Evolutionary conservation across 148 eudicot species (phyloP).

Genomic region (Heliamphora exappendiculata): DNA sequence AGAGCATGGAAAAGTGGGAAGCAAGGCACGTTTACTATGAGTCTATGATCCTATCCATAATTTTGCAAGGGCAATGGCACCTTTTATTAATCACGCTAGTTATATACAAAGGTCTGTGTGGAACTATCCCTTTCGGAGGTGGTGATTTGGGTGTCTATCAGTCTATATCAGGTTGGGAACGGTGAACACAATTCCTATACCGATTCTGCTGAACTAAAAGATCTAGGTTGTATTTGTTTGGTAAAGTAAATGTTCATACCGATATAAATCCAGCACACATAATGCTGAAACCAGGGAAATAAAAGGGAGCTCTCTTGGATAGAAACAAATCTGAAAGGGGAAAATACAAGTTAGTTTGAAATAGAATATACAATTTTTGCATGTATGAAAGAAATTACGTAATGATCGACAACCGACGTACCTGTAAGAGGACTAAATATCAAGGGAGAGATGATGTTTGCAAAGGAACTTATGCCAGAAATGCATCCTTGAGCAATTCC

Average conservation of each 20-base stretch:
- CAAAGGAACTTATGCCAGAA: conserved; percentile 57
- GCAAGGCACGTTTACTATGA: background rate
- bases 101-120: background rate
- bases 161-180: no score
- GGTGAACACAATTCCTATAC: background rate
- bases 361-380: background rate
- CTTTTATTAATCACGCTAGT: background rate
- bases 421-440: conserved; percentile 74
- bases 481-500: conserved; percentile 79
- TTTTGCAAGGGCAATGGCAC: background rate
- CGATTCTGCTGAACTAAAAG: background rate
- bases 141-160: no score
- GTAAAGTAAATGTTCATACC: conserved; percentile 29
- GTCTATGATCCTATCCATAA: background rate
- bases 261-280: conserved; percentile 42
- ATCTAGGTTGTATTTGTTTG: background rate
- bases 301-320: conserved; percentile 53
- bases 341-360: background rate
- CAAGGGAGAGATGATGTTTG: conserved; percentile 60
- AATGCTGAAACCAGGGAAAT: conserved; percentile 75
- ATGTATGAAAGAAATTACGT: background rate
- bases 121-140: background rate
- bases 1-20: background rate
- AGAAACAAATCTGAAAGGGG: conserved; percentile 45
- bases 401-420: conserved; percentile 9